Percentiles rank a stretch among this genome's conserved stretches.
These are phyloP conservation scores for Thelephora aurantiotincta DNA, from an alignment of 768 basidiomycete genomes.

Conservation along the genomic window DNA sequence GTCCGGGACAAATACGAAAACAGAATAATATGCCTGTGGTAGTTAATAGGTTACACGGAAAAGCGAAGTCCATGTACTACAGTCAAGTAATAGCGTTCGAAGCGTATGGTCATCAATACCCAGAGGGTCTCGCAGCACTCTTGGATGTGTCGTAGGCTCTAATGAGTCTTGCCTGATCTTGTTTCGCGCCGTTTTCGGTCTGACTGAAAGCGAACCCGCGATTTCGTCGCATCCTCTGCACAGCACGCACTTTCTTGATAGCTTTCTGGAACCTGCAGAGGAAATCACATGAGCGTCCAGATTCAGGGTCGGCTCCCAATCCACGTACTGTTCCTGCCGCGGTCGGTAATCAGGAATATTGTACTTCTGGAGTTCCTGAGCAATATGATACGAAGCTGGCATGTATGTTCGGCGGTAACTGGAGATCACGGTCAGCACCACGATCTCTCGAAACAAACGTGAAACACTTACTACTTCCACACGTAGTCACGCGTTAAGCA, in stretches of 20 bases:
- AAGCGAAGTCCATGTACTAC: too few relatives aligned
- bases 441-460: conserved; percentile 2
- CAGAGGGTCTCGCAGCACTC: conserved; percentile 54
- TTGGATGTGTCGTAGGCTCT: conserved; percentile 82
- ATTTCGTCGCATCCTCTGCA: conserved; percentile 91
- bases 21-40: too few relatives aligned
- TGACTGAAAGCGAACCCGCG: conserved; percentile 98
- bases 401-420: conserved; percentile 86
- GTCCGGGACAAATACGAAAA: too few relatives aligned
- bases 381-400: conserved; percentile 93
- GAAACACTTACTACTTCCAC: conserved; percentile 85
- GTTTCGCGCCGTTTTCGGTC: conserved; percentile 72
- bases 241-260: conserved; percentile 98
- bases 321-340: conserved; percentile 84
- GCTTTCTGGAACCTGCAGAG: conserved; percentile 83
- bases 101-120: conserved; percentile 27
- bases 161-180: conserved; percentile 80
- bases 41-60: too few relatives aligned
- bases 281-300: background rate
- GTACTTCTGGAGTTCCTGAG: conserved; percentile 98
- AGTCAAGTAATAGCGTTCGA: background rate
- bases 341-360: conserved; percentile 95
- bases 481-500: conserved; percentile 81
- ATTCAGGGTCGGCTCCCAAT: conserved; percentile 7
- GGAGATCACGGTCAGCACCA: conserved; percentile 3